These are phyloP conservation scores for Gracilaria vermiculophylla DNA, from an alignment of 23 red algal species.

Conservation along the genomic window DNA sequence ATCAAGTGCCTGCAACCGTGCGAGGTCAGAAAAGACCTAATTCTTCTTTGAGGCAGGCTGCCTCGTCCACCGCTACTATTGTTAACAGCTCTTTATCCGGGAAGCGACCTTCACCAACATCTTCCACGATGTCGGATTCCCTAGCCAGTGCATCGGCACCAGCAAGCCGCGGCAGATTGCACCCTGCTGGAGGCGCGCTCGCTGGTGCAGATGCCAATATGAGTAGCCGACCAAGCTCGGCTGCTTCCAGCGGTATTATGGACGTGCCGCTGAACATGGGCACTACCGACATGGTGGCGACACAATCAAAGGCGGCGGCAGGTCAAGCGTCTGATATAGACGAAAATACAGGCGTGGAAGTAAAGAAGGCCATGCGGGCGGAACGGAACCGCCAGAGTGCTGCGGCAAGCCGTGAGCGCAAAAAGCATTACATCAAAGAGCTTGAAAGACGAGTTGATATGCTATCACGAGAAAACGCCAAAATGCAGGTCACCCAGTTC, in stretches of 20 bases:
- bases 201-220: neutral
- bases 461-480: constrained; percentile 80
- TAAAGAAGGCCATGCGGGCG: constrained; percentile 79
- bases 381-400: constrained; percentile 95
- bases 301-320: neutral
- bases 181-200: constrained; percentile 5
- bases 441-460: constrained; percentile 77
- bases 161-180: constrained; percentile 10
- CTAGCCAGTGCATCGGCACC: neutral
- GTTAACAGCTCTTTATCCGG: neutral
- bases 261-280: constrained; percentile 2
- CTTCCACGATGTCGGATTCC: no score
- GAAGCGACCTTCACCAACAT: neutral
- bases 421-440: constrained; percentile 85
- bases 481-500: constrained; percentile 79
- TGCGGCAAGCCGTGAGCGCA: constrained; percentile 87
- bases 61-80: neutral
- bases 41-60: neutral
- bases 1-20: neutral
- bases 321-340: constrained; percentile 10
- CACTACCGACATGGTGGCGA: neutral
- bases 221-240: neutral
- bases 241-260: neutral
- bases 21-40: neutral
- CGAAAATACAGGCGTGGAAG: constrained; percentile 46